Base-by-base conservation (phyloP, 1,284 basidiomycete species). In the Athelia psychrophila region DNA sequence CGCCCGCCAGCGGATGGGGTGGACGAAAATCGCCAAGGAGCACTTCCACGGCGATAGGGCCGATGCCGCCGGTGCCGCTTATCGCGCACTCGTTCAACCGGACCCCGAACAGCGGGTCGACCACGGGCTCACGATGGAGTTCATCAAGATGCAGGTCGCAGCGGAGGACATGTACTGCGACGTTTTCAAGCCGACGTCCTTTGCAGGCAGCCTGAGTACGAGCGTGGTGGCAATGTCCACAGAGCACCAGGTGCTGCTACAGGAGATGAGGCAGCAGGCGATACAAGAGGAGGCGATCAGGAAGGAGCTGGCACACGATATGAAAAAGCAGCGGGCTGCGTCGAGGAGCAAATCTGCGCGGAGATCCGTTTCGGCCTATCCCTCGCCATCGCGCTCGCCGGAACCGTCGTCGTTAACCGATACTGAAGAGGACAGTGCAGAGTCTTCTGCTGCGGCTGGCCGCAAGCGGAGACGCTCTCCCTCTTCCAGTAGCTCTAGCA, bases 1-100 rank as follows among this genome's bases (percentile, higher is more conserved):
- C 16, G 64, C 63, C 0, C 70, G 81, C 0, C 72, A 73, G 16
- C 70, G 78, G 0, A 81, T 82, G 0, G 80, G 80, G 0, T 83
- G 80, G 81, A 79, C 74, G 3, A 33, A 53, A 0, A 53, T 82
- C 0, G 70, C 72, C 0, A 73, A 68, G 12, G 52, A 60, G 0
- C 55, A 55, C 24, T 83, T 79, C 48, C 50, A 59, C 0, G 72
- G 71, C 19, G 69, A 71, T 24, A 68, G 73, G 10, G 60, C 58
- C 0, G 66, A 74, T 1, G 71, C 74, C 8, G 49, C 75, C 1
- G 67, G 70, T 3, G 76, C 72, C 1, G 79, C 80, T 0, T 64
- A 60, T 6, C 64, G 65, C 0, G 74, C 72, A 3, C 67, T 77
- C 24, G 58, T 70, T 6, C 51, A 69, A 20, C 67, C 67, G 18